Conservation (phyloP, 495 filamentous ascomycete species). For the Rhypophila decipiens region DNA sequence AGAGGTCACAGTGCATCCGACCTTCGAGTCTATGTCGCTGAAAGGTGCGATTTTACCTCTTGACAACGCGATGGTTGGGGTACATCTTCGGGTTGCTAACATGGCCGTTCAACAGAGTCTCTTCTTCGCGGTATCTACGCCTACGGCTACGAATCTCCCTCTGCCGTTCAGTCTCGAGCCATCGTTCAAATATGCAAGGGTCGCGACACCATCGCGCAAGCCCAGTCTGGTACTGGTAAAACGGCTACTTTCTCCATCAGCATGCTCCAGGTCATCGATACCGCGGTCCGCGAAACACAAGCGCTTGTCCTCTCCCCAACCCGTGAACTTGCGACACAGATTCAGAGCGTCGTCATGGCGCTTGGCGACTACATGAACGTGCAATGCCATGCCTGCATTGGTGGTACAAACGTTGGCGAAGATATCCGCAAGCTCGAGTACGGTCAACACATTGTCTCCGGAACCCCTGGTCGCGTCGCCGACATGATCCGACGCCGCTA, state of each 20-base stretch:
- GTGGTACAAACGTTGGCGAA: slow-evolving; percentile 94
- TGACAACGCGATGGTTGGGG: too few relatives aligned
- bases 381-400: slow-evolving; percentile 98
- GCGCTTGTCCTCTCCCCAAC: slow-evolving; percentile 94
- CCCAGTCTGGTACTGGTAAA: slow-evolving; percentile 99
- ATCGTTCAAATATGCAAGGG: slow-evolving; percentile 99
- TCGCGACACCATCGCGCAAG: slow-evolving; percentile 96
- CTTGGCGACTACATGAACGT: slow-evolving; percentile 99
- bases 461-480: slow-evolving; percentile 93
- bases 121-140: slow-evolving; percentile 96
- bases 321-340: slow-evolving; percentile 96
- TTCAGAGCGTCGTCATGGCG: slow-evolving; percentile 97
- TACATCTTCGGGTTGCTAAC: too few relatives aligned
- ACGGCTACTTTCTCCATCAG: slow-evolving; percentile 99
- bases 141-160: slow-evolving; percentile 96
- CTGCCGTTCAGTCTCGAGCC: slow-evolving; percentile 92
- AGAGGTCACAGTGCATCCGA: slow-evolving; percentile 80
- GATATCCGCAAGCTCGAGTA: slow-evolving; percentile 96
- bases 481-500: slow-evolving; percentile 98
- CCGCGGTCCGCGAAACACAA: slow-evolving; percentile 88
- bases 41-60: slow-evolving; percentile 49
- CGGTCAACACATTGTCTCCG: slow-evolving; percentile 92
- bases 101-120: slow-evolving; percentile 52
- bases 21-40: slow-evolving; percentile 54
- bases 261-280: slow-evolving; percentile 95